phyloP scores from a whole-genome alignment of 208 protist species.

The Trypanosomatidae sp. region DNA sequence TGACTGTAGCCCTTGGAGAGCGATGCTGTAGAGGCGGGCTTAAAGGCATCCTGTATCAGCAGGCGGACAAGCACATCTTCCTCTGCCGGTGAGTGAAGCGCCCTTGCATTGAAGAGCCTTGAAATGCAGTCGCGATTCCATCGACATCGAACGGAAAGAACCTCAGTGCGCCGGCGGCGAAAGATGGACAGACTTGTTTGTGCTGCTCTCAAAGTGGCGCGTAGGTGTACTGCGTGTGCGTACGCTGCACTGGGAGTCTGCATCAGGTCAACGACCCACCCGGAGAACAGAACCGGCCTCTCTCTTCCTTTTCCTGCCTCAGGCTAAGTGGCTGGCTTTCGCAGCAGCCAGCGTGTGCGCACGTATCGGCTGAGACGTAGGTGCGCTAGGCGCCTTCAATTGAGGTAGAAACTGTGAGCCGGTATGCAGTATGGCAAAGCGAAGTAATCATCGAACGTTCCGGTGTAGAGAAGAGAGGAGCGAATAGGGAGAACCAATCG shows the following conservation, averaged over 20 bases:
- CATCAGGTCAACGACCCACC: not conserved
- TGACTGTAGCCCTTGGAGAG: not conserved
- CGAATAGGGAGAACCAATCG: not conserved
- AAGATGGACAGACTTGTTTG: too few species aligned
- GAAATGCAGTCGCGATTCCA: not conserved
- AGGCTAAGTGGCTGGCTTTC: not conserved
- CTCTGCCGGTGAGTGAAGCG: not conserved
- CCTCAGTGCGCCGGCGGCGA: not conserved
- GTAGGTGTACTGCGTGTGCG: not conserved
- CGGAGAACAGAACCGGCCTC: not conserved
- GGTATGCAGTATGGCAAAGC: not conserved
- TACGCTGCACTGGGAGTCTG: not conserved
- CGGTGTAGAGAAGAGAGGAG: not conserved
- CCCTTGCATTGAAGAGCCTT: not conserved
- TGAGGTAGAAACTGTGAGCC: not conserved
- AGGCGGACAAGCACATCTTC: constrained; percentile 8
- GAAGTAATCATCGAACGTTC: too few species aligned
- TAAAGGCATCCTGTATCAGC: constrained; percentile 7
- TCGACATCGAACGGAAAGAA: not conserved
- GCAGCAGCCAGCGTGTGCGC: not conserved
- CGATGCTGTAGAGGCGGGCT: not conserved
- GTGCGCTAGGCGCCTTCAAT: not conserved
- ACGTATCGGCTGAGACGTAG: too few species aligned
- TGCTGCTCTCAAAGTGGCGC: not conserved
- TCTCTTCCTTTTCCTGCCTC: not conserved